Base-by-base conservation (phyloP, 1,284 basidiomycete species). In the Porogramme epimiltina region DNA sequence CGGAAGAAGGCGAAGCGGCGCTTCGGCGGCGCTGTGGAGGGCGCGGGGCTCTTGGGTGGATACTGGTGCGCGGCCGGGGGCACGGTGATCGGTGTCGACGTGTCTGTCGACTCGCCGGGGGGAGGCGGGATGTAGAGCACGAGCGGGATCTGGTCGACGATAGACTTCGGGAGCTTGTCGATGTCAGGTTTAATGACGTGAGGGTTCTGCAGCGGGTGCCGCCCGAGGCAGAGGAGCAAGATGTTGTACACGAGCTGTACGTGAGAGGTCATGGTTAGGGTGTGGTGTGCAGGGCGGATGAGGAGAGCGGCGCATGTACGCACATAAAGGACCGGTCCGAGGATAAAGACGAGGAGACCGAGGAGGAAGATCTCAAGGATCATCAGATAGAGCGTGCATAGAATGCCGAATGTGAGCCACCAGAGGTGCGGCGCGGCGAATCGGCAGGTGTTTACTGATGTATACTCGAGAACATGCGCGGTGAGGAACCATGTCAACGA, bases 41-140 rank as follows among this genome's bases (percentile, higher is more conserved):
- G 49, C 6, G 61, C 52, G 10, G 54, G 38, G 19, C 67, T 59
- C 23, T 78, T 79, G 2, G 85, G 85, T 22, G 87, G 84, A 66
- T 87, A 87, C 2, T 72, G 68, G 54, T 86, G 77, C 18, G 74
- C 65, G 22, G 74, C 65, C 31, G 76, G 70, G 2, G 78, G 76
- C 38, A 77, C 54, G 19, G 73, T 67, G 36, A 78, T 62, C 6
- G 74, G 72, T 16, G 51, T 65, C 13, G 59, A 58, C 25, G 66
- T 62, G 16, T 71, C 61, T 23, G 56, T 11, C 28, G 55, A 31
- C 6, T 73, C 76, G 49, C 83, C 80, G 1, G 86, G 87, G 3
- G 89, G 87, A 0, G 87, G 78, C 2, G 89, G 89, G 42, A 92
- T 91, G 69, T 91, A 92, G 50, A 89, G 79, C 24, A 91, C 89